Percentiles rank a stretch among this genome's conserved stretches.
phyloP scores from a whole-genome alignment of 805 yeast species.

The Nakazawaea laoshanensis region DNA sequence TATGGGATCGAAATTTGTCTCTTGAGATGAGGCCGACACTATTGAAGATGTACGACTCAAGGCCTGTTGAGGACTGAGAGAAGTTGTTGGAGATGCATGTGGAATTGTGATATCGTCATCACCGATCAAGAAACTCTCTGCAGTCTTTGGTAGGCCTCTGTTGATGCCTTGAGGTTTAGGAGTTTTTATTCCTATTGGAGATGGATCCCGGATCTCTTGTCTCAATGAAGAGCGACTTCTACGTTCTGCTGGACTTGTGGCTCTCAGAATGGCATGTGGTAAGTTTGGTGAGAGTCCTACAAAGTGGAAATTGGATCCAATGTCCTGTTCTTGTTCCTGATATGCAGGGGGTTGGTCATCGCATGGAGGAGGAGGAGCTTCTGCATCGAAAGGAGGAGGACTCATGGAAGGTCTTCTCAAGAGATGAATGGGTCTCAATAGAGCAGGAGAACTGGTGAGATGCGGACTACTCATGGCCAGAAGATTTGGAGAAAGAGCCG shows the following conservation, averaged over 20 bases:
- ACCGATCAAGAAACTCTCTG: too few species aligned
- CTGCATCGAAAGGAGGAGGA: constrained; percentile 56
- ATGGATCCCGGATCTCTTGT: too few species aligned
- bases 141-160: too few species aligned
- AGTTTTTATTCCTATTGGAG: too few species aligned
- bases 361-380: constrained; percentile 27
- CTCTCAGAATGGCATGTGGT: constrained; percentile 24
- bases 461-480: constrained; percentile 7
- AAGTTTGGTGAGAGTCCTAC: constrained; percentile 23
- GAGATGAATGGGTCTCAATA: constrained; percentile 43
- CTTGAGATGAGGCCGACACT: constrained; percentile 1
- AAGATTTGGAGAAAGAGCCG: constrained; percentile 20
- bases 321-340: constrained; percentile 17
- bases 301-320: constrained; percentile 17
- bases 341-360: constrained; percentile 15
- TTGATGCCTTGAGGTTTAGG: too few species aligned
- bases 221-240: too few species aligned
- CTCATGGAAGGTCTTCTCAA: constrained; percentile 46
- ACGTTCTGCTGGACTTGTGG: constrained; percentile 22
- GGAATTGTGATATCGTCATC: too few species aligned
- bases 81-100: too few species aligned
- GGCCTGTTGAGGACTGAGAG: too few species aligned
- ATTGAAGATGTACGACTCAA: constrained; percentile 6
- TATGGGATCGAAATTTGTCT: constrained; percentile 6
- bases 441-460: constrained; percentile 22